Conservation (phyloP, 2,329 filamentous ascomycete genomes). For the Hypoxylon sp. region DNA sequence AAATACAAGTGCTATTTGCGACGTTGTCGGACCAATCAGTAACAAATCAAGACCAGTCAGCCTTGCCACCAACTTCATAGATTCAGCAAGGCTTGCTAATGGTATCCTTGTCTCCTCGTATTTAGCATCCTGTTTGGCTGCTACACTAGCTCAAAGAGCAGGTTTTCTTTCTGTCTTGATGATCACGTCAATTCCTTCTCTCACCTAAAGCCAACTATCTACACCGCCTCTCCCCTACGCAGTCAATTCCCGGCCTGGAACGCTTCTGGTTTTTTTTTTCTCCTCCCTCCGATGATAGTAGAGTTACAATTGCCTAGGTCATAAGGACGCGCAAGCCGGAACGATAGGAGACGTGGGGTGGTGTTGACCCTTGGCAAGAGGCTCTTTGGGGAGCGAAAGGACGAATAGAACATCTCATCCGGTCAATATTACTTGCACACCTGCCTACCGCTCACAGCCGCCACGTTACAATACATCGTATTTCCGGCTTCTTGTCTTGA, state of each 20-base stretch:
- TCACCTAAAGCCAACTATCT: constrained; percentile 17
- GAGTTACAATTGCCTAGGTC: constrained; percentile 30
- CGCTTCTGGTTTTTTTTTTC: constrained; percentile 9
- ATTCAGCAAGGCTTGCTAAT: constrained; percentile 33
- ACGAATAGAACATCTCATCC: constrained; percentile 21
- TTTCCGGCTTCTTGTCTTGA: constrained; percentile 9
- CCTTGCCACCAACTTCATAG: constrained; percentile 34
- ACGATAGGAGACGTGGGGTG: constrained; percentile 15
- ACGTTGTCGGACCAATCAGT: constrained; percentile 16
- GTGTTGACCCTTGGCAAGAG: constrained; percentile 27
- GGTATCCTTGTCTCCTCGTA: constrained; percentile 26
- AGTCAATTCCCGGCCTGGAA: constrained; percentile 1
- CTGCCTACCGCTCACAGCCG: constrained; percentile 17
- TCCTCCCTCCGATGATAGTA: constrained; percentile 6
- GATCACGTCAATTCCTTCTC: constrained; percentile 21
- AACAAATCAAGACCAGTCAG: constrained; percentile 18
- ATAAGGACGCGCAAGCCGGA: constrained; percentile 36
- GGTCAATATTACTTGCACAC: constrained; percentile 24
- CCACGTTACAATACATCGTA: constrained; percentile 27
- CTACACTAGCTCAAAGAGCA: constrained; percentile 10
- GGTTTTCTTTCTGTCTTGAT: constrained; percentile 25
- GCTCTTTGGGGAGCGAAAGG: constrained; percentile 19
- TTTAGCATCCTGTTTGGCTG: constrained; percentile 23
- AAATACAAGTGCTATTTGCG: constrained; percentile 3
- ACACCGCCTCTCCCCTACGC: constrained; percentile 37